Conservation (phyloP, 495 filamentous ascomycete genomes). For the Bryoglossum gracile region DNA sequence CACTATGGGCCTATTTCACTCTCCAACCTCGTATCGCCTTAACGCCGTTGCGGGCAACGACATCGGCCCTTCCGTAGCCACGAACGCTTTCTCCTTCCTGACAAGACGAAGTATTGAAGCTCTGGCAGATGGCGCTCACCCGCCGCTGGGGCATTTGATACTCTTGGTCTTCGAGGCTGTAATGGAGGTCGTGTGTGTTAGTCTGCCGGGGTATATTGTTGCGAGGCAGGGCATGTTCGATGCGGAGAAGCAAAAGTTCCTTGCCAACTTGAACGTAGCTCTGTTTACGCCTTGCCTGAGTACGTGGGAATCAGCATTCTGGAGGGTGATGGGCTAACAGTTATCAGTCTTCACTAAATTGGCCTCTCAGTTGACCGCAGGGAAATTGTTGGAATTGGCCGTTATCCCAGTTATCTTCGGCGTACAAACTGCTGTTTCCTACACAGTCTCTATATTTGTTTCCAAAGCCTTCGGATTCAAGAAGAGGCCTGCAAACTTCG, state of each 20-base stretch:
- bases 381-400: constrained; percentile 81
- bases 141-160: constrained; percentile 64
- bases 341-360: constrained; percentile 87
- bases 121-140: constrained; percentile 33
- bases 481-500: constrained; percentile 82
- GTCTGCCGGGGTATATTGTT: constrained; percentile 89
- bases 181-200: constrained; percentile 91
- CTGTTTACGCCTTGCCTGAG: constrained; percentile 95
- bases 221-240: constrained; percentile 87
- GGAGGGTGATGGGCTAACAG: constrained; percentile 2
- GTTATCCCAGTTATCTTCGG: constrained; percentile 92
- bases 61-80: constrained; percentile 26
- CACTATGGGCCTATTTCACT: constrained; percentile 40
- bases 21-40: constrained; percentile 59
- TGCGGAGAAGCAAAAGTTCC: constrained; percentile 88
- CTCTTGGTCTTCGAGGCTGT: constrained; percentile 95
- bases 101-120: constrained; percentile 2
- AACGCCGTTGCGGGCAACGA: constrained; percentile 36
- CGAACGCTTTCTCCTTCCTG: constrained; percentile 14
- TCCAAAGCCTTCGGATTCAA: constrained; percentile 70
- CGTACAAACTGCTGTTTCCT: constrained; percentile 79
- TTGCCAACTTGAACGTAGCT: constrained; percentile 88
- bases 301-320: constrained; percentile 38
- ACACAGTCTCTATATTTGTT: constrained; percentile 60
- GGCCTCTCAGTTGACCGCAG: constrained; percentile 86